Evolutionary conservation across 352 stramenopile genomes (phyloP).

Genomic region (Globisporangium yorkense): DNA sequence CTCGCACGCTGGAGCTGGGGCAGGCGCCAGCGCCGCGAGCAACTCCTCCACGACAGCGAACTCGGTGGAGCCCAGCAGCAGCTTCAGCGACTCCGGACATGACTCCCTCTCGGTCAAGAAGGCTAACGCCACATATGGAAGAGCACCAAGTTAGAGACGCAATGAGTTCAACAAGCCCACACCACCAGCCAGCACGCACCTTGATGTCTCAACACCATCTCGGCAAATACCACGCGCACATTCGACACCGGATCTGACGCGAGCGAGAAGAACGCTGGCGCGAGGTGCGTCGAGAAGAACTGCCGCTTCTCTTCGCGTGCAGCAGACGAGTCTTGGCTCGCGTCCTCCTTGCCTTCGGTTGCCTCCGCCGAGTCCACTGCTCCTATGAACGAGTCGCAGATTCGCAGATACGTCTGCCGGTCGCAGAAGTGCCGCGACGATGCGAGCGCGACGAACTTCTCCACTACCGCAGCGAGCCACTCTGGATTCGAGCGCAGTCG

Average conservation of each 20-base stretch:
- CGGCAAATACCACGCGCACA: constrained; percentile 57
- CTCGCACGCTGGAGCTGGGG: constrained; percentile 11
- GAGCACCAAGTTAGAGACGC: background rate
- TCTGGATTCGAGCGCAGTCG: constrained; percentile 35
- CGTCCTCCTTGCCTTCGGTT: background rate
- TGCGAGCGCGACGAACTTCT: constrained; percentile 45
- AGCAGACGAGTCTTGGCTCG: background rate
- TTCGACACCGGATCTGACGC: constrained; percentile 64
- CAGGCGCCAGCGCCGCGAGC: constrained; percentile 18
- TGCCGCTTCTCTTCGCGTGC: constrained; percentile 8
- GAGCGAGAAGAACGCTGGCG: constrained; percentile 48
- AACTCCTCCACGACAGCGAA: constrained; percentile 25
- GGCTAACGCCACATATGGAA: background rate
- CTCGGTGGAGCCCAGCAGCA: constrained; percentile 16
- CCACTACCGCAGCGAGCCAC: constrained; percentile 41
- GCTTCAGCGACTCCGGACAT: constrained; percentile 22
- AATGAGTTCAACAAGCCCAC: background rate
- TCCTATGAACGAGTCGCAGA: constrained; percentile 53
- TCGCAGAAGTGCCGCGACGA: constrained; percentile 54
- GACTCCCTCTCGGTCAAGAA: constrained; percentile 24
- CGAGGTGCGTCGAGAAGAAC: constrained; percentile 52
- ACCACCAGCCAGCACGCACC: constrained; percentile 10
- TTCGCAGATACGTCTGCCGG: constrained; percentile 62
- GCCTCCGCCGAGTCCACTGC: constrained; percentile 4
- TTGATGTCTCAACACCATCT: constrained; percentile 41